Percentiles rank a stretch among this genome's conserved stretches.
phyloP scores from a whole-genome alignment of 2,329 filamentous ascomycete species.

The Claviceps lovelessii region DNA sequence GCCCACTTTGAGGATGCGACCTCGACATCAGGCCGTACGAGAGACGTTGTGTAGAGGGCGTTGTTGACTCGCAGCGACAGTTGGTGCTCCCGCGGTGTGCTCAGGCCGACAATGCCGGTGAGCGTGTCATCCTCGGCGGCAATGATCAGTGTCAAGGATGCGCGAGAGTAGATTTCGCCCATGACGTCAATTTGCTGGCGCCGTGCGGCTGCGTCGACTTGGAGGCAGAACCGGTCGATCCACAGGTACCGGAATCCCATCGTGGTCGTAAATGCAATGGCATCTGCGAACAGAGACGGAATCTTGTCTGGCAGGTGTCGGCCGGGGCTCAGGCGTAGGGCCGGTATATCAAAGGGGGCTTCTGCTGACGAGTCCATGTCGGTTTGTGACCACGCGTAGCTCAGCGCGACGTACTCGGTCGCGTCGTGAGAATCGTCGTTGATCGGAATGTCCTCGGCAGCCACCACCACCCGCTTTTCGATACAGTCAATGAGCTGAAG shows the following conservation, averaged over 20 bases:
- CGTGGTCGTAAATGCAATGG: conserved; percentile 17
- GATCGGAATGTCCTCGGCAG: conserved; percentile 13
- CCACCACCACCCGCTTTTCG: conserved; percentile 16
- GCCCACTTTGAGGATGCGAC: conserved; percentile 22
- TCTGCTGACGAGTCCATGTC: conserved; percentile 9
- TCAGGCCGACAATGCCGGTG: conserved; percentile 22
- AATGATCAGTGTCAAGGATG: conserved; percentile 21
- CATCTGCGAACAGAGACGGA: conserved; percentile 19
- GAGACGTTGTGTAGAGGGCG: conserved; percentile 22
- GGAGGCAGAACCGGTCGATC: conserved; percentile 23
- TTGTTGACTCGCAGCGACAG: conserved; percentile 19
- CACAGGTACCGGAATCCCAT: conserved; percentile 24
- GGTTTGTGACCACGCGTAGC: conserved; percentile 19
- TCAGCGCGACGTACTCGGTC: conserved; percentile 21
- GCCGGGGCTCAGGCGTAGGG: not conserved
- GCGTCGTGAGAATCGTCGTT: conserved; percentile 5
- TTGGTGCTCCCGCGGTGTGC: conserved; percentile 19
- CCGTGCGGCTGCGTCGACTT: conserved; percentile 13
- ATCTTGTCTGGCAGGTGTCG: conserved; percentile 13
- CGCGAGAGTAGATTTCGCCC: conserved; percentile 20
- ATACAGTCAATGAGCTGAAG: conserved; percentile 21
- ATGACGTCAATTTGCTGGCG: conserved; percentile 17
- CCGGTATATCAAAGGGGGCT: not conserved
- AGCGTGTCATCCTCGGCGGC: conserved; percentile 18
- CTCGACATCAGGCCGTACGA: conserved; percentile 21